Evolutionary conservation across 306 rosid genomes (phyloP).

Genomic region (Malus orientalis): DNA sequence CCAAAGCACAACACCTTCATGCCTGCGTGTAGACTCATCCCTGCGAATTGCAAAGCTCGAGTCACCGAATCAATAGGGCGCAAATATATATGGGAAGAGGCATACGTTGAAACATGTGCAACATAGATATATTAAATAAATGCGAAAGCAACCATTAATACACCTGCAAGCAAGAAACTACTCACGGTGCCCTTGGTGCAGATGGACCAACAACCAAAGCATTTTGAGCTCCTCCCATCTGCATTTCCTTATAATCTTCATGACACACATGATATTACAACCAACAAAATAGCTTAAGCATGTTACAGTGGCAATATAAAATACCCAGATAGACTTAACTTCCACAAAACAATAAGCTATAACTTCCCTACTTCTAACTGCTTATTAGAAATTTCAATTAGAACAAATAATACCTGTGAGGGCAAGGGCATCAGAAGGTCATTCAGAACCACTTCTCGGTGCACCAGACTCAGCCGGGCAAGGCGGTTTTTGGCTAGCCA

Average conservation of each 20-base stretch:
- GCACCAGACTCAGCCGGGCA: conserved; percentile 29
- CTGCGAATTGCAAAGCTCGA: neutral
- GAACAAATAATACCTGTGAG: conserved; percentile 50
- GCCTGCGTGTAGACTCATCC: conserved; percentile 36
- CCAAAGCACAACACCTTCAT: conserved; percentile 7
- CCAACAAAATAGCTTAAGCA: neutral
- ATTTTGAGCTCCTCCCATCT: conserved; percentile 49
- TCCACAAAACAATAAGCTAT: neutral
- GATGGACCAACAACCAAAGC: conserved; percentile 83
- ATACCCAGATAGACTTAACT: neutral
- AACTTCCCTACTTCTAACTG: neutral
- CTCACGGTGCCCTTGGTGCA: conserved; percentile 52
- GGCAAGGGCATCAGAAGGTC: conserved; percentile 55
- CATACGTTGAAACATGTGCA: too few species aligned
- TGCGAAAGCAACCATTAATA: neutral
- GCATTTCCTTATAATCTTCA: conserved; percentile 42
- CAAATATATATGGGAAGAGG: neutral
- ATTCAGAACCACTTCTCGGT: conserved; percentile 24
- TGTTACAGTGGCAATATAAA: neutral
- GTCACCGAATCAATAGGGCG: neutral
- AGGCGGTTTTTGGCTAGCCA: conserved; percentile 30
- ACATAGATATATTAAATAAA: too few species aligned
- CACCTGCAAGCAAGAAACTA: neutral
- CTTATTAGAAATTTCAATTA: neutral
- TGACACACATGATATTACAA: conserved; percentile 33